A percentile compares a stretch with the other conserved stretches of the same genome.
phyloP scores from a whole-genome alignment of 1,139 yeast genomes.

The Hyphopichia buzzinii region DNA sequence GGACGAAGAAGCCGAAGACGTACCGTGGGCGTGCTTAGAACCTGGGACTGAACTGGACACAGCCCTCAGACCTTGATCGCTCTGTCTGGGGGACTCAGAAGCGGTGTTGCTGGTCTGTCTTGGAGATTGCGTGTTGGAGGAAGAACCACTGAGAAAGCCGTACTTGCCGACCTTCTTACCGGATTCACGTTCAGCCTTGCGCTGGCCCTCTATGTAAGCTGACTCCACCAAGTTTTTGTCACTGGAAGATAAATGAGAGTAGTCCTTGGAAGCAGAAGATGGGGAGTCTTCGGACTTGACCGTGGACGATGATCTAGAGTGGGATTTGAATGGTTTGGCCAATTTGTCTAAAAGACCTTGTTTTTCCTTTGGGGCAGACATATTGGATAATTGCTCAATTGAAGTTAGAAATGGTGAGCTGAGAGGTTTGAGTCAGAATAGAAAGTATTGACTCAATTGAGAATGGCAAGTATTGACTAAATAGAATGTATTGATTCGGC shows the following conservation, averaged over 20 bases:
- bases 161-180: conserved; percentile 12
- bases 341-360: conserved; percentile 24
- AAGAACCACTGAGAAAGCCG: conserved; percentile 7
- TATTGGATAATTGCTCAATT: neutral
- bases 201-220: conserved; percentile 25
- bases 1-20: neutral
- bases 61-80: neutral
- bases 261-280: conserved; percentile 6
- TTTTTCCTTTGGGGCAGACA: conserved; percentile 14
- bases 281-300: conserved; percentile 9
- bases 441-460: no score
- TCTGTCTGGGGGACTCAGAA: no score
- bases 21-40: conserved; percentile 4
- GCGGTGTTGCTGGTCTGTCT: neutral
- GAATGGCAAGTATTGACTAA: no score
- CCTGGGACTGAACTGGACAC: neutral
- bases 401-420: no score
- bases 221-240: conserved; percentile 11
- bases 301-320: conserved; percentile 18
- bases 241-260: conserved; percentile 1
- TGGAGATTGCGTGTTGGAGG: no score
- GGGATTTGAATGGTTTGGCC: conserved; percentile 27
- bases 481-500: no score
- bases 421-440: no score
- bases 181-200: conserved; percentile 14